These are phyloP conservation scores for Gossypium arboreum DNA, from an alignment of 345 rosid species.

Conservation along the genomic window DNA sequence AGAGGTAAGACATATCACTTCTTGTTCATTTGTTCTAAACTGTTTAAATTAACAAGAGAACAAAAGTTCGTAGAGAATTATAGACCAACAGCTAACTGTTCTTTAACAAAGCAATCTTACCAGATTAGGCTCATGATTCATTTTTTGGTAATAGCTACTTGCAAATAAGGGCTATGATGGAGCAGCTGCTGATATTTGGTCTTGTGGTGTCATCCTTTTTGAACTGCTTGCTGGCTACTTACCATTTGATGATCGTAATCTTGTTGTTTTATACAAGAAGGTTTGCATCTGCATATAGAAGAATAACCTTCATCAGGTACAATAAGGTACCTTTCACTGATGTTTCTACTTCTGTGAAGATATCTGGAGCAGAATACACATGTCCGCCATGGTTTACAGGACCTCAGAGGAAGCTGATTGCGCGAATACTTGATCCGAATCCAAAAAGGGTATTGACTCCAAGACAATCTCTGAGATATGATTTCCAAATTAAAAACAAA, in stretches of 20 bases:
- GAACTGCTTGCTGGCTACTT: slow-evolving; percentile 74
- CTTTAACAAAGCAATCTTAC: neutral
- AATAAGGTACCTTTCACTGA: neutral
- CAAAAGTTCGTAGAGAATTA: neutral
- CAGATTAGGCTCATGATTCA: slow-evolving; percentile 16
- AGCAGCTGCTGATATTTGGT: slow-evolving; percentile 89
- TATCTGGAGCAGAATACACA: slow-evolving; percentile 4
- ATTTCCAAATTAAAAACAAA: neutral
- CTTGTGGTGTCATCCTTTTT: slow-evolving; percentile 87
- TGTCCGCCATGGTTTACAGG: slow-evolving; percentile 7
- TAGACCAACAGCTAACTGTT: neutral
- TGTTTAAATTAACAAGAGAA: neutral
- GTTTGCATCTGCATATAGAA: slow-evolving; percentile 24
- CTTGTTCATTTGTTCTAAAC: neutral
- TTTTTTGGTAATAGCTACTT: slow-evolving; percentile 50
- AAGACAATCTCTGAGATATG: neutral
- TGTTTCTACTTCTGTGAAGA: neutral
- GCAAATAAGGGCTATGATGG: slow-evolving; percentile 73
- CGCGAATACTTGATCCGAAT: neutral
- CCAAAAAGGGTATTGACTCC: neutral
- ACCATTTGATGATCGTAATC: slow-evolving; percentile 75
- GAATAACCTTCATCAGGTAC: neutral
- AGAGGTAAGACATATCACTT: slow-evolving; percentile 47
- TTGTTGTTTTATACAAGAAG: slow-evolving; percentile 63
- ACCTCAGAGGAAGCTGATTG: slow-evolving; percentile 9